Evolutionary conservation across 164 flowering plant genomes (phyloP), one percentile per base, ranked within the genome.

Genomic region (Vitis rotundifolia): DNA sequence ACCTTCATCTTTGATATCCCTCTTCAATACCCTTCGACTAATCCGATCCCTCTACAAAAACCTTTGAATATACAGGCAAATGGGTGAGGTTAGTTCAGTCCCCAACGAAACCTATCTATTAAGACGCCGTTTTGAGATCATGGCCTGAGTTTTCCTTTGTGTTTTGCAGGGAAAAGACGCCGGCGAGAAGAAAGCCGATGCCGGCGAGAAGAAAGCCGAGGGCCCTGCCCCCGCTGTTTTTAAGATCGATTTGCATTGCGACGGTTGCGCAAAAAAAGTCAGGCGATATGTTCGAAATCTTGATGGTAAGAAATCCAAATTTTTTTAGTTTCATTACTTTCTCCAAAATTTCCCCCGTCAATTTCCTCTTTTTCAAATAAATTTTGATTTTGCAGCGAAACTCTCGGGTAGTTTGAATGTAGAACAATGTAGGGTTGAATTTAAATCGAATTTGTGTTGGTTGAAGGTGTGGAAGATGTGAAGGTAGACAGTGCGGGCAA

Each of bases 201-300:
- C 73, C 18, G 80, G 59, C 15, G 76, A 61, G 69, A 77, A 81
- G 57, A 74, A 68, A 15, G 90, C 70, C 37, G 92, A 76, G 37
- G 87, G 81, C 1, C 26, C 72, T 6, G 57, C 71, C 71, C 72
- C 93, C 65, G 80, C 76, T 57, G 88, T 94, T 28, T 71, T 82
- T 62, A 94, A 89, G 80, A 70, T 91, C 10, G 97, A 94, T 68
- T 75, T 94, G 91, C 98, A 94, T 81, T 94, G 98, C 63, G 92
- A 89, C 47, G 97, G 97, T 0, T 94, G 98, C 60, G 95, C 92
- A 3, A 81, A 82, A 77, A 94, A 89, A 80, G 79, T 92, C 77
- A 80, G 67, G 59, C 76, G 77, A 47, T 74, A 81, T 51, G 71
- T 91, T 59, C 76, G 70, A 22, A 66, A 71, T 15, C 77, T 80